Percentiles rank a stretch among this genome's conserved stretches.
Conservation (phyloP, 2,329 filamentous ascomycete species). For the Alternaria longipes region DNA sequence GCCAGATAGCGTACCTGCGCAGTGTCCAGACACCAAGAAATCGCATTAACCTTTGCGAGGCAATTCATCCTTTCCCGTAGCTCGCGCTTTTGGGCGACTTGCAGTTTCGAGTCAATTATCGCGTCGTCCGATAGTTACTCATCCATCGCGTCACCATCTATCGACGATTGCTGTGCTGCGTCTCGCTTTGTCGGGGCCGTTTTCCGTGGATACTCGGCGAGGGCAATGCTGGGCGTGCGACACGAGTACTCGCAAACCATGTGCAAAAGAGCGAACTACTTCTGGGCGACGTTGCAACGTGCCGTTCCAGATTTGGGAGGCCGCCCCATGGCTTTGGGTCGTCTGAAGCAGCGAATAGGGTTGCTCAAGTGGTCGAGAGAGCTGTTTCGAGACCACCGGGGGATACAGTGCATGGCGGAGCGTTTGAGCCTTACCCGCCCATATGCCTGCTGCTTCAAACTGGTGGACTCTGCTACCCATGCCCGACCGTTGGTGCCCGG, state of each 20-base stretch:
- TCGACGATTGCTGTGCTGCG: conserved; percentile 11
- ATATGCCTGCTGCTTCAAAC: conserved; percentile 14
- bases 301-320: conserved; percentile 26
- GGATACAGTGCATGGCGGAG: conserved; percentile 41
- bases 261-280: conserved; percentile 22
- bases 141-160: conserved; percentile 8
- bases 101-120: conserved; percentile 31
- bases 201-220: conserved; percentile 16
- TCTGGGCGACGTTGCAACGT: conserved; percentile 39
- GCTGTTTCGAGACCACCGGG: conserved; percentile 16
- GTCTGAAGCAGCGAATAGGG: conserved; percentile 22
- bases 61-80: conserved; percentile 17
- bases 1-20: conserved; percentile 26
- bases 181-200: conserved; percentile 18
- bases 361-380: conserved; percentile 5
- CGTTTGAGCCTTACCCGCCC: conserved; percentile 23
- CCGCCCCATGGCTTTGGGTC: conserved; percentile 23
- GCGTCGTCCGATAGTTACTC: conserved; percentile 28
- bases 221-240: conserved; percentile 19
- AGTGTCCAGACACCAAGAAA: conserved; percentile 17
- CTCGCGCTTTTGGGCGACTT: conserved; percentile 20
- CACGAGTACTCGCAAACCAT: conserved; percentile 15
- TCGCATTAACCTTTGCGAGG: conserved; percentile 21
- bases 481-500: conserved; percentile 29
- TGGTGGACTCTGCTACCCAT: conserved; percentile 1